Conservation (phyloP, 805 yeast genomes). For the Candida awuae region DNA sequence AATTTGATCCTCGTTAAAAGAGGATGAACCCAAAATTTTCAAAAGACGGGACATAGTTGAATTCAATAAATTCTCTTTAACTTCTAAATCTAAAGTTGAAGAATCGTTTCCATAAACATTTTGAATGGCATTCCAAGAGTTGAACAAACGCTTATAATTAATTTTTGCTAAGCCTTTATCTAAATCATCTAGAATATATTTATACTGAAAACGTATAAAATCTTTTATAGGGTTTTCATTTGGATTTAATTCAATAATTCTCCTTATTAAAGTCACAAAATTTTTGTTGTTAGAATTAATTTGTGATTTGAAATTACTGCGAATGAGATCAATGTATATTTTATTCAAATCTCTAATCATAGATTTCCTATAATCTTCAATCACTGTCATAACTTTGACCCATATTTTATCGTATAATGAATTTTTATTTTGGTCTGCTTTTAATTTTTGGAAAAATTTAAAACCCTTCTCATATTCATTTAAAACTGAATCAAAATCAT, state of each 20-base stretch:
- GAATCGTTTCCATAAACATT: constrained; percentile 25
- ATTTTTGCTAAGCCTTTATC: constrained; percentile 34
- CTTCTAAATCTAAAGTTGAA: constrained; percentile 1
- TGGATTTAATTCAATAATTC: constrained; percentile 54
- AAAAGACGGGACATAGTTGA: constrained; percentile 24
- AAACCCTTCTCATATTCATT: constrained; percentile 49
- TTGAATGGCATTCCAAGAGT: constrained; percentile 34
- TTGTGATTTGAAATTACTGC: constrained; percentile 13
- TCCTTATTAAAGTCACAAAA: constrained; percentile 40
- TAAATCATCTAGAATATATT: constrained; percentile 32
- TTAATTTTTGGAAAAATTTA: constrained; percentile 12
- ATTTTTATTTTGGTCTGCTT: constrained; percentile 10
- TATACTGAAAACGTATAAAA: constrained; percentile 49
- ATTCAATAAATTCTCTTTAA: constrained; percentile 17
- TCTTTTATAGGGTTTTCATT: constrained; percentile 54
- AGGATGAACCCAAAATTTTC: constrained; percentile 13
- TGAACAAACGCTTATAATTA: constrained; percentile 32
- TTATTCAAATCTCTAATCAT: constrained; percentile 44
- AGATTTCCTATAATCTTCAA: constrained; percentile 45
- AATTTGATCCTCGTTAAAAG: constrained; percentile 24
- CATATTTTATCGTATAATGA: constrained; percentile 44
- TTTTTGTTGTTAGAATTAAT: constrained; percentile 13
- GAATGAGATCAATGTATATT: constrained; percentile 25
- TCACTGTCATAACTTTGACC: constrained; percentile 44
- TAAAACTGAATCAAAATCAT: constrained; percentile 51